Conservation (phyloP, 1,284 basidiomycete species). For the Apiotrichum mycotoxinovorans region DNA sequence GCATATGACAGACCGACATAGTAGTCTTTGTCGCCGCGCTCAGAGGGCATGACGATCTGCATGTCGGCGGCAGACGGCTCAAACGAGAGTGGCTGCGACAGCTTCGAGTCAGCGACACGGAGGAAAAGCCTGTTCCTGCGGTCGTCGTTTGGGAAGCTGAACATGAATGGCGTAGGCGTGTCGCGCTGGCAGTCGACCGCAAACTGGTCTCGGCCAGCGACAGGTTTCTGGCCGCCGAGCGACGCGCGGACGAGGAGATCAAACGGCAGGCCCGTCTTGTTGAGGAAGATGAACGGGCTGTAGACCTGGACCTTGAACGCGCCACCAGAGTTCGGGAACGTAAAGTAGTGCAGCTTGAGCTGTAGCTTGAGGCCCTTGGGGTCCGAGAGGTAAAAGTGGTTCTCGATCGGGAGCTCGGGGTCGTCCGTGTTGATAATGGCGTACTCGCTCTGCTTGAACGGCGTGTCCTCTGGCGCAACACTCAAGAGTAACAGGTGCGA, state of each 20-base stretch:
- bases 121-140: constrained; percentile 81
- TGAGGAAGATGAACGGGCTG: constrained; percentile 85
- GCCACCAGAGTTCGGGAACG: constrained; percentile 88
- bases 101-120: constrained; percentile 77
- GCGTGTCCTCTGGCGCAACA: constrained; percentile 82
- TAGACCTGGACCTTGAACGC: constrained; percentile 98
- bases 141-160: constrained; percentile 76
- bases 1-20: constrained; percentile 88
- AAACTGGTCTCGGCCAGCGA: constrained; percentile 69
- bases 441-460: constrained; percentile 96
- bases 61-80: constrained; percentile 90
- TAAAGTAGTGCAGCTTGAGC: constrained; percentile 80
- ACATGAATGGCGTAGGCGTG: constrained; percentile 71
- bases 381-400: constrained; percentile 63
- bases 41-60: constrained; percentile 68
- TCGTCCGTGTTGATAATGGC: constrained; percentile 95
- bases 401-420: constrained; percentile 57
- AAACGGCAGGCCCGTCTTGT: constrained; percentile 89
- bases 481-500: constrained; percentile 92
- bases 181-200: constrained; percentile 54
- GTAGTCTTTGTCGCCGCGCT: constrained; percentile 69
- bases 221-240: constrained; percentile 67
- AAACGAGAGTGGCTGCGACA: constrained; percentile 85
- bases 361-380: constrained; percentile 72
- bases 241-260: constrained; percentile 70